Evolutionary conservation across 75 land plant species (phyloP).

Genomic region (Pinus tabuliformis): DNA sequence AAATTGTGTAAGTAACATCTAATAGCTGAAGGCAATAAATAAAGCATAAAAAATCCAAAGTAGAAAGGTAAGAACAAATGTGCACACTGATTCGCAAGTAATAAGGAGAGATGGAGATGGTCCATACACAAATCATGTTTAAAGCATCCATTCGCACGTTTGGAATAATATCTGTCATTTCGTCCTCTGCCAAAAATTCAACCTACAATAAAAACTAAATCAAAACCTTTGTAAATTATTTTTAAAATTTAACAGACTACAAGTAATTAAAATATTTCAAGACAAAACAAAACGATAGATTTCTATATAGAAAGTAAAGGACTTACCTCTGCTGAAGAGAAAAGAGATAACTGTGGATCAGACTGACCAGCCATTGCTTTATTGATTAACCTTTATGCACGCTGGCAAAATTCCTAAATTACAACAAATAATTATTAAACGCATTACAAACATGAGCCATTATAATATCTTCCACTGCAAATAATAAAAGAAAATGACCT

Average conservation of each 20-base stretch:
- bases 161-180: slow-evolving; percentile 79
- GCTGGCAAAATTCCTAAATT: too few relatives aligned
- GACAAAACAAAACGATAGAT: neutral
- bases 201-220: slow-evolving; percentile 38
- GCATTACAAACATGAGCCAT: too few relatives aligned
- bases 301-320: neutral
- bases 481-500: too few relatives aligned
- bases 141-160: slow-evolving; percentile 87
- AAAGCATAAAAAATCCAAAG: neutral
- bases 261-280: neutral
- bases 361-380: slow-evolving; percentile 83
- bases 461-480: too few relatives aligned
- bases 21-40: slow-evolving; percentile 5
- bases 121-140: slow-evolving; percentile 73
- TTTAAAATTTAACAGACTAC: neutral
- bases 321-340: slow-evolving; percentile 71
- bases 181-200: slow-evolving; percentile 94
- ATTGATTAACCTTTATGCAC: neutral
- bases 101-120: neutral
- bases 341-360: slow-evolving; percentile 56
- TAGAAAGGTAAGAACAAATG: neutral
- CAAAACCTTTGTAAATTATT: neutral
- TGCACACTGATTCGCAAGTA: neutral
- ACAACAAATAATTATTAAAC: too few relatives aligned
- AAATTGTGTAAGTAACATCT: neutral